phyloP scores from a whole-genome alignment of 176 grass and related monocot species.

The Aechmea fasciata region DNA sequence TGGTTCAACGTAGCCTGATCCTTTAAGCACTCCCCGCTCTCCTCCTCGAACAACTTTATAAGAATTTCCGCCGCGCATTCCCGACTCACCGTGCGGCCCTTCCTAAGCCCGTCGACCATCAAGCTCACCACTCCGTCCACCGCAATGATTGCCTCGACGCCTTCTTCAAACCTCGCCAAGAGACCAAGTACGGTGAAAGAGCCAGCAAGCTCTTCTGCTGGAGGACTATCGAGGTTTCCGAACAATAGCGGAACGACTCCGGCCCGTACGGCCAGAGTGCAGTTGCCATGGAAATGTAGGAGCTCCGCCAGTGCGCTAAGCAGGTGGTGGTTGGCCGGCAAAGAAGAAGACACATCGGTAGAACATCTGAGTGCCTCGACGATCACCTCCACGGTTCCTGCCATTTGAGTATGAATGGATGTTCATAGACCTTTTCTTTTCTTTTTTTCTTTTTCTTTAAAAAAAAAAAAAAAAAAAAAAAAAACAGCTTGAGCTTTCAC shows the following conservation, averaged over 20 bases:
- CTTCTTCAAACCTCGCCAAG: constrained; percentile 18
- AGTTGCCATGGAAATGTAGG: constrained; percentile 11
- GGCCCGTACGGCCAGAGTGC: constrained; percentile 10
- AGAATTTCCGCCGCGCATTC: constrained; percentile 15
- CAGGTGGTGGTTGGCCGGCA: background rate
- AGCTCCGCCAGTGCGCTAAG: constrained; percentile 16
- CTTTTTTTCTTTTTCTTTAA: too few relatives aligned
- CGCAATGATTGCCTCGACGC: constrained; percentile 4
- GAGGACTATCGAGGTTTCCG: background rate
- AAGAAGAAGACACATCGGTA: background rate
- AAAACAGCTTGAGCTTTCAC: too few relatives aligned
- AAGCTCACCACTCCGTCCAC: background rate
- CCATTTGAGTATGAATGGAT: too few relatives aligned
- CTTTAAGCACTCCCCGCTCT: background rate
- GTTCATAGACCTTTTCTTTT: too few relatives aligned
- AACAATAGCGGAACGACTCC: constrained; percentile 9
- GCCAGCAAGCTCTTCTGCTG: constrained; percentile 4
- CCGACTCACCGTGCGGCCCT: background rate
- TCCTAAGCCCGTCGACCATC: constrained; percentile 2
- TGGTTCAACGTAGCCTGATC: background rate
- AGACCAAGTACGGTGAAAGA: background rate
- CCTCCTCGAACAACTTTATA: constrained; percentile 6
- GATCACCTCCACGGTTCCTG: constrained; percentile 4
- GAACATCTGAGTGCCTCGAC: background rate
- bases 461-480: too few relatives aligned